Evolutionary conservation across 176 grass and related monocot species (phyloP), one percentile per base, ranked within the genome.

Genomic region (Otatea glauca): DNA sequence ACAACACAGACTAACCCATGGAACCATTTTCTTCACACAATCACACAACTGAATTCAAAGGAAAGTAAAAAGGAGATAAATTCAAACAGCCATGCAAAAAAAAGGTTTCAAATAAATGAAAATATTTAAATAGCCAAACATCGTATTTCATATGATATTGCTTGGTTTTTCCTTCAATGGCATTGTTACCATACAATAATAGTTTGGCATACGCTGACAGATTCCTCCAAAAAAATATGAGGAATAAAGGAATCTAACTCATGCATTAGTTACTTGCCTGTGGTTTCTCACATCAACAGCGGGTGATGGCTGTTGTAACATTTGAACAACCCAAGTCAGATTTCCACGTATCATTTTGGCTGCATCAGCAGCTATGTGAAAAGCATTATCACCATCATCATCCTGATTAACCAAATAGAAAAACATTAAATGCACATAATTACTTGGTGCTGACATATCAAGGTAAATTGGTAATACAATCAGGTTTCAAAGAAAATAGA

Each of bases 341-440:
- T 99, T 99, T 91, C 96, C 97, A 24, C 97, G 97, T 72, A 99
- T 92, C 97, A 99, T 96, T 90, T 92, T 99, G 82, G 93, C 94
- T 76, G 97, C 97, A 69, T 99, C 97, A 81, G 97, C 97, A 29
- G 97, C 97, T 81, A 99, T 96, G 75, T 99, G 93, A 89, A 99
- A 99, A 54, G 97, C 94, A 76, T 99, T 99, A 44, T 99, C 97
- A 25, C 93, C 93, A 65, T 99, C 97, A 76, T 99, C 97, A 85
- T 99, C 97, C 97, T 99, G 88, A 88, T 86, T 88, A 77, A 85
- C 48, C 62, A 90, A 87, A 84, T 66, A 73, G 75, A 50, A 78
- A 32, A 78, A 29, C 65, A 64, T 84, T 79, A 80, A 78, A 67
- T 79, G 29, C 55, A 78, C 55, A 78, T 49, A 67, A 80, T 45